A percentile compares a stretch with the other conserved stretches of the same genome.
Evolutionary conservation across 192 early-diverging fungal genomes (phyloP).

Genomic region (Mortierella hygrophila): DNA sequence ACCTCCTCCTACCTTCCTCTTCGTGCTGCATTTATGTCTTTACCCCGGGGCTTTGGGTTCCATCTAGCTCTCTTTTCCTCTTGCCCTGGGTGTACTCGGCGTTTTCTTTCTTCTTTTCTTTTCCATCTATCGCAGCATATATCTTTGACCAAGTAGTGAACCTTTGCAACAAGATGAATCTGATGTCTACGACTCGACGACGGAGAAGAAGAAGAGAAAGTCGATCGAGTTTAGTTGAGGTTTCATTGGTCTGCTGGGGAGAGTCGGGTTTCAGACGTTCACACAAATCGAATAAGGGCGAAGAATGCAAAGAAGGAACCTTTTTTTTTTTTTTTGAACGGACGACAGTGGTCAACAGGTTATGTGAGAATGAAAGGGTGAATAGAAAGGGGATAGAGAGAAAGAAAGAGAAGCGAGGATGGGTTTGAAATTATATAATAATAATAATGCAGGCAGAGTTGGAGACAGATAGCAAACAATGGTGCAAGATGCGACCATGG

Average conservation of each 20-base stretch:
- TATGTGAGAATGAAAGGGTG: background rate
- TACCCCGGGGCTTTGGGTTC: background rate
- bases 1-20: background rate
- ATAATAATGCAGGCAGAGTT: background rate
- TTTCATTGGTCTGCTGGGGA: background rate
- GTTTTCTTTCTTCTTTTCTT: background rate
- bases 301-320: background rate
- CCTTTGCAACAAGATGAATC: background rate
- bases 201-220: background rate
- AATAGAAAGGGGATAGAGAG: background rate
- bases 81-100: background rate
- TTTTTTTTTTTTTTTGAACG: background rate
- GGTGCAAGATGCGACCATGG: background rate
- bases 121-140: background rate
- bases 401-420: background rate
- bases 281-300: background rate
- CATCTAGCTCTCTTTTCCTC: background rate
- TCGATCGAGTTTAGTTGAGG: background rate
- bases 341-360: background rate
- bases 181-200: background rate
- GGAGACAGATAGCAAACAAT: background rate
- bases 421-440: background rate
- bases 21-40: background rate
- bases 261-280: background rate
- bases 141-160: background rate